Evolutionary conservation across 176 grass and related monocot species (phyloP), one percentile per base, ranked within the genome.

Genomic region (Chloris gayana): DNA sequence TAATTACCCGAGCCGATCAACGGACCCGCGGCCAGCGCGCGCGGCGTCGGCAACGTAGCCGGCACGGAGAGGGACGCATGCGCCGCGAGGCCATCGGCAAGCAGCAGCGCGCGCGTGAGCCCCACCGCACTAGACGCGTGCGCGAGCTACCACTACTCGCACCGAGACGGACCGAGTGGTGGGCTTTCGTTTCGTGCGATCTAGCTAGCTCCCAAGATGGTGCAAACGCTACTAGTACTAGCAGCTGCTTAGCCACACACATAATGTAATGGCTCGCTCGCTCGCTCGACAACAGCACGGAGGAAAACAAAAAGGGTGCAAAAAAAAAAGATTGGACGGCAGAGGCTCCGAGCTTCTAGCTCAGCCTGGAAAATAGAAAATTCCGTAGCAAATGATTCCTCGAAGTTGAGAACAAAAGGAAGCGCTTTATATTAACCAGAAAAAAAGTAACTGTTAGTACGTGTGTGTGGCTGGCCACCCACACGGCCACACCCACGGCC

Each of bases 101-200:
- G 12, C 54, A 57, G 54, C 49, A n/a, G 49, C 50, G 51, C 50
- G 71, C 71, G 39, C 71, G 7, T 54, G 80, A 42, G 38, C 11
- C 22, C 86, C 75, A 78, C 75, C 75, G 60, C 81, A 74, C 86
- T 74, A 79, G 74, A 38, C 61, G 69, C 61, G 39, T 39, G 19
- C 74, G 29, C 64, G 18, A 70, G 54, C 65, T 50, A 38, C 54
- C 3, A 18, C 72, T 21, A 9, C 21, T 2, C 2, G 2, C 5
- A 3, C 22, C 22, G n/a, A n/a, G n/a, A n/a, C n/a, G n/a, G n/a
- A n/a, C n/a, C n/a, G 25, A 17, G 14, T 21, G 51, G 19, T 15
- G 62, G n/a, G 22, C 46, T 9, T 25, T 42, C 30, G 22, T 59
- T 59, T 59, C 58, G 80, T 83, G 86, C 80, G 69, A 3, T 27